Conservation (phyloP, 1,139 yeast species). For the Wickerhamomyces sp. region DNA sequence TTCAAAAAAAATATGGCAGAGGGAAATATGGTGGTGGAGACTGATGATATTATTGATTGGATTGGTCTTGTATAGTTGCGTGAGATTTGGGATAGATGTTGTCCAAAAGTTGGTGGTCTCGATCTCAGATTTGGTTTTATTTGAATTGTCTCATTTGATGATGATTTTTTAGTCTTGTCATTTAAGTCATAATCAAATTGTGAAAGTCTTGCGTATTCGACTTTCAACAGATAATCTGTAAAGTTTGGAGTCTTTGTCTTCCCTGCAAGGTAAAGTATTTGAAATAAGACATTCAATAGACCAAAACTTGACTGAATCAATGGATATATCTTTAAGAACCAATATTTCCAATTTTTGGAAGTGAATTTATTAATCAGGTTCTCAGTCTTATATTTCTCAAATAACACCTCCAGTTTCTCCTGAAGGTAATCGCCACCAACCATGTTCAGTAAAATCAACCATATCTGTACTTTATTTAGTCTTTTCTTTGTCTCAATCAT, state of each 20-base stretch:
- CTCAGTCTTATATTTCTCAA: conserved; percentile 61
- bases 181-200: conserved; percentile 55
- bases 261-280: conserved; percentile 67
- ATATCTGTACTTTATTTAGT: conserved; percentile 49
- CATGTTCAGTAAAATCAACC: conserved; percentile 56
- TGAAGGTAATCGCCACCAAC: conserved; percentile 64
- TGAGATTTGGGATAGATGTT: conserved; percentile 33
- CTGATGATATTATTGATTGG: conserved; percentile 33
- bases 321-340: conserved; percentile 63
- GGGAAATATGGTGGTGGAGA: conserved; percentile 58
- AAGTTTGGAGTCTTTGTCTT: conserved; percentile 59
- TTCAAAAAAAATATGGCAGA: conserved; percentile 78
- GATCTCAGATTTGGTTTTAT: conserved; percentile 25
- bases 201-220: conserved; percentile 67
- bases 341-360: conserved; percentile 32
- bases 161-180: conserved; percentile 6
- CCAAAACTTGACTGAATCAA: conserved; percentile 43
- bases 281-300: conserved; percentile 51
- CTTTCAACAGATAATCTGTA: conserved; percentile 55
- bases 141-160: conserved; percentile 1
- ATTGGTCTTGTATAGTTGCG: conserved; percentile 36
- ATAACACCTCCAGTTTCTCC: conserved; percentile 63
- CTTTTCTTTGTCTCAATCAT: conserved; percentile 51
- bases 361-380: conserved; percentile 29
- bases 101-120: conserved; percentile 52